phyloP scores from a whole-genome alignment of 1,284 basidiomycete species.

The Laetiporus sulphureus region DNA sequence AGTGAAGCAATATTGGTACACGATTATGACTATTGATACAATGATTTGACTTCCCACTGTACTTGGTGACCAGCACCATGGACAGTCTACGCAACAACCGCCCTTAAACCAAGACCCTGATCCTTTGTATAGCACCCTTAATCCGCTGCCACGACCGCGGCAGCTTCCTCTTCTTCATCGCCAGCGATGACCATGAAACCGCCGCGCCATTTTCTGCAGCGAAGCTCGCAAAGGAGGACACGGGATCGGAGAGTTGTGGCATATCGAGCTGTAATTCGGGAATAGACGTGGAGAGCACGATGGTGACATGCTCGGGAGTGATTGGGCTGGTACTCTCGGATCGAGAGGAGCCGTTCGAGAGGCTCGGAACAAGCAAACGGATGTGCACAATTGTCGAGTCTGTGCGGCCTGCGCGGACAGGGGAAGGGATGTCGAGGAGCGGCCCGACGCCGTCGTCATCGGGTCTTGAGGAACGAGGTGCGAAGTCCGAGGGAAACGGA shows the following conservation, averaged over 20 bases:
- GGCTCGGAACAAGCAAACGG: slow-evolving; percentile 1
- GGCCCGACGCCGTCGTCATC: too few relatives aligned
- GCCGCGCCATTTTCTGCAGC: neutral
- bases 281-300: slow-evolving; percentile 1
- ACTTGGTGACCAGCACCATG: slow-evolving; percentile 1
- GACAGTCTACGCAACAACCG: too few relatives aligned
- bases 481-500: neutral
- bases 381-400: neutral
- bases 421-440: slow-evolving; percentile 4
- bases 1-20: too few relatives aligned
- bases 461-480: neutral
- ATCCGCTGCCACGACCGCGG: slow-evolving; percentile 10
- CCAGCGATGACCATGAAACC: slow-evolving; percentile 5
- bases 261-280: slow-evolving; percentile 12
- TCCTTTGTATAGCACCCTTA: slow-evolving; percentile 13
- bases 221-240: too few relatives aligned
- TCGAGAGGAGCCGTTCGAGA: slow-evolving; percentile 5
- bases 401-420: neutral
- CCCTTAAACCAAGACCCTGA: slow-evolving; percentile 6
- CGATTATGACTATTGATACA: too few relatives aligned
- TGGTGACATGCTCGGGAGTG: slow-evolving; percentile 15
- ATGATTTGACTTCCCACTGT: too few relatives aligned
- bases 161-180: slow-evolving; percentile 9
- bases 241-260: neutral
- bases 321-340: slow-evolving; percentile 15